Evolutionary conservation across 306 rosid genomes (phyloP), one percentile per base, ranked within the genome.

Genomic region (Delonix regia): DNA sequence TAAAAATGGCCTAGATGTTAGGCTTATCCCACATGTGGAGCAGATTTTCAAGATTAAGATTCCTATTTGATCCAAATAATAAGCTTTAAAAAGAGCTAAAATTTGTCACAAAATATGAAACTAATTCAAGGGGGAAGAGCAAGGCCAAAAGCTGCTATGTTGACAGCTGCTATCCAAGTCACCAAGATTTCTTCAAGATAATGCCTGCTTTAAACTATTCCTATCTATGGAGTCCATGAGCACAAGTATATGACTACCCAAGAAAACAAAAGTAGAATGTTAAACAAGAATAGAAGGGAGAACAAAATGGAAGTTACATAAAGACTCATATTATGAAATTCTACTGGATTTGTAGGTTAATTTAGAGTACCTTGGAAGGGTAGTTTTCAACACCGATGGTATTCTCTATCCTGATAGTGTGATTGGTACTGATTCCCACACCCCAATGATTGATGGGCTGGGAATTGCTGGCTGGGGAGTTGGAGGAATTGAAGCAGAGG

Each of bases 381-480:
- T 89, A 2, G 97, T 91, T 42, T 87, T 91, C 87, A 83, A 87
- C 82, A 72, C 75, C 28, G 61, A 80, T 65, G 93, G 93, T 49
- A 41, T 89, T 76, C 93, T 91, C 44, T 88, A 88, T 63, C 96
- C 96, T 44, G 91, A 90, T 71, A 90, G 96, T 80, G 93, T 90
- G 56, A 87, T 90, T 14, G 96, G 96, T 44, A 90, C 93, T 6
- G 91, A 90, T 84, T 90, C 93, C 7, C 96, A 90, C 76, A 88
- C 96, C n/a, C 86, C 96, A 0, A 90, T 88, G 93, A 90, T 90
- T 36, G 96, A 90, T 49, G 91, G 96, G 57, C 63, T 90, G 83
- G 91, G 95, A 49, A 90, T 90, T 78, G 95, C 91, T 78, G 95
- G 95, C 36, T 90, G 92, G 96, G n/a, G n/a, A n/a, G n/a, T n/a